phyloP scores from a whole-genome alignment of 2,329 filamentous ascomycete species.

The Fusarium bulbicola region DNA sequence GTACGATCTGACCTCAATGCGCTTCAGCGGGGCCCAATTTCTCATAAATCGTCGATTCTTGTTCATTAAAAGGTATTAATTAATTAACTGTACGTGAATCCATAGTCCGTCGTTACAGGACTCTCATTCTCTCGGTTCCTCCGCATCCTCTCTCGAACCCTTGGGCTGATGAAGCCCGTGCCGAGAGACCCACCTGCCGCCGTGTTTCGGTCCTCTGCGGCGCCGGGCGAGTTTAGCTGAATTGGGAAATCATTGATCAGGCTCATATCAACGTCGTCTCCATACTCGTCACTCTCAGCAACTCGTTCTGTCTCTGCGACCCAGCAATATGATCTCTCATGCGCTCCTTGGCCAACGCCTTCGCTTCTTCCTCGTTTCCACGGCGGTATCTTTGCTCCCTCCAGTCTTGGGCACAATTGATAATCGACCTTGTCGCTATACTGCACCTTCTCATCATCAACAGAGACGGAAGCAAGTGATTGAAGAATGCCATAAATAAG shows the following conservation, averaged over 20 bases:
- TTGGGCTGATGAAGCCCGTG: conserved; percentile 5
- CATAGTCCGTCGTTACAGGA: conserved; percentile 10
- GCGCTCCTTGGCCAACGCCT: conserved; percentile 50
- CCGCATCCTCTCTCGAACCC: not conserved
- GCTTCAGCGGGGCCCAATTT: not conserved
- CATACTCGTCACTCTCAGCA: conserved; percentile 10
- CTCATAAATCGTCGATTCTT: not conserved
- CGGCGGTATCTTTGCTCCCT: conserved; percentile 55
- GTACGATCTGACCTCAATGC: conserved; percentile 6
- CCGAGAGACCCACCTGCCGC: conserved; percentile 16
- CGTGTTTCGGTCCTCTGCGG: conserved; percentile 14
- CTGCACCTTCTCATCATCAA: conserved; percentile 63
- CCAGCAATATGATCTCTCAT: conserved; percentile 65
- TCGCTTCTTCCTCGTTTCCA: conserved; percentile 54
- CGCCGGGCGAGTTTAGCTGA: conserved; percentile 11
- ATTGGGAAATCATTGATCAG: conserved; percentile 14
- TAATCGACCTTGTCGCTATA: conserved; percentile 64
- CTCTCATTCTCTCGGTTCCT: conserved; percentile 12
- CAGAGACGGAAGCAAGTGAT: conserved; percentile 66
- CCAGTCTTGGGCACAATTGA: conserved; percentile 64
- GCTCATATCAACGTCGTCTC: conserved; percentile 8
- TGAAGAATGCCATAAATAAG: conserved; percentile 69
- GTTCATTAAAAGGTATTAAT: not conserved
- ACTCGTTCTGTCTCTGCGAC: conserved; percentile 46
- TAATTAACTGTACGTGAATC: conserved; percentile 6